Evolutionary conservation across 306 rosid genomes (phyloP), one percentile per base, ranked within the genome.

Genomic region (Gleditsia sinensis): DNA sequence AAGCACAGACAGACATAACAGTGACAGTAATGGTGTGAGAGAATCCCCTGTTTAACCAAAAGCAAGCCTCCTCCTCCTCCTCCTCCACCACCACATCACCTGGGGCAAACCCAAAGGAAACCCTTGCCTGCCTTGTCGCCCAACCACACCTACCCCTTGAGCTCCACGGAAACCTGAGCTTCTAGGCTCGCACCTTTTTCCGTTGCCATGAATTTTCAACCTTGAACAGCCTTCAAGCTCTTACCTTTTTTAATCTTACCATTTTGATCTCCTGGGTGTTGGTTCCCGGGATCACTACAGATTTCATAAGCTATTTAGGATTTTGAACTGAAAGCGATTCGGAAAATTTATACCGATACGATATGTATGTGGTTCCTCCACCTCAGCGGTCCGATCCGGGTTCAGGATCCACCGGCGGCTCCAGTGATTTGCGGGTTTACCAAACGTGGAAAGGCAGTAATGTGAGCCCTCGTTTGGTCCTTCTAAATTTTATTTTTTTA

Each of bases 361-460:
- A 69, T 62, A 94, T 94, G 98, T 89, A 91, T 78, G 98, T 94
- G 80, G 96, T 89, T 39, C 97, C 97, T 78, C 98, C 98, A 16
- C 97, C 98, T 7, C 94, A 85, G 80, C 91, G 90, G 59, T 82
- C 97, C 74, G 97, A 91, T 91, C 88, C 75, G 86, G 90, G 64
- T 48, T 77, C 93, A 70, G 92, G 92, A 93, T 88, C 96, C 75
- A 59, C 79, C 23, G 69, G 57, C 64, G 83, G 76, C 48, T 36
- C 84, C 82, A 70, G 65, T 59, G 97, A 92, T 86, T 84, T 85
- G 37, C 91, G 83, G 79, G 96, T 90, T 58, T 94, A 84, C 71
- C 93, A 94, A 76, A 81, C 85, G 9, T 94, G 99, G 99, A 92
- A 90, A 77, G 99, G 97, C 56, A 94, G 96, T 83, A 94, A 94